Evolutionary conservation across 176 grass and related monocot genomes (phyloP).

Genomic region (Aegilops longissima): DNA sequence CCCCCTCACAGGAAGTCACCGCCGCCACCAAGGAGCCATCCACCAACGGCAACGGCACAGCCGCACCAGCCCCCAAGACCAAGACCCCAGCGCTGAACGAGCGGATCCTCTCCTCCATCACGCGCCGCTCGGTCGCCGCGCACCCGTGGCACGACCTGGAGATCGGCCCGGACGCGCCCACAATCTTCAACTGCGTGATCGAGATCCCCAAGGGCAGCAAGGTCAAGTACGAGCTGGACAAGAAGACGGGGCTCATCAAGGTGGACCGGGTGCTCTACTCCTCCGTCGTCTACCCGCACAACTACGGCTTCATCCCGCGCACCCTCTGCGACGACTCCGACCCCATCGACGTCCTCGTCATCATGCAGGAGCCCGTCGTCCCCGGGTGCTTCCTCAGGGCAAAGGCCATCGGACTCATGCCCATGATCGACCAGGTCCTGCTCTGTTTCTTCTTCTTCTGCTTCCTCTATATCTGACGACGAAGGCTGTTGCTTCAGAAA

Average conservation of each 20-base stretch:
- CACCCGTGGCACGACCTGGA: conserved; percentile 98
- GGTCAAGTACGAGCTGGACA: conserved; percentile 97
- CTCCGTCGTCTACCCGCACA: conserved; percentile 93
- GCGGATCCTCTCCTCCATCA: conserved; percentile 77
- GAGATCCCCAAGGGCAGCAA: conserved; percentile 93
- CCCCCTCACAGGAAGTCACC: too few species aligned
- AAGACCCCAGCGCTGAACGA: conserved; percentile 62
- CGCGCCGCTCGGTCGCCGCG: conserved; percentile 68
- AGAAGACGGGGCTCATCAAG: conserved; percentile 95
- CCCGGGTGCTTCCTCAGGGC: conserved; percentile 70
- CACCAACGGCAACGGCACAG: too few species aligned
- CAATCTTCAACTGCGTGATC: conserved; percentile 87
- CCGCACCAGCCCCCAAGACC: background rate
- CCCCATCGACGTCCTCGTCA: conserved; percentile 86
- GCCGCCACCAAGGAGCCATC: too few species aligned
- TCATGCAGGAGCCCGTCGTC: conserved; percentile 94
- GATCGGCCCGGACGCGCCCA: conserved; percentile 78
- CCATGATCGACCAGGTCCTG: conserved; percentile 45
- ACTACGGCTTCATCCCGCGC: conserved; percentile 94
- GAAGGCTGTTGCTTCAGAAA: background rate
- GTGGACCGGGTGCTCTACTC: conserved; percentile 98
- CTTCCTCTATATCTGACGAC: too few species aligned
- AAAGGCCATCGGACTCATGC: conserved; percentile 69
- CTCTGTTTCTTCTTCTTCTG: background rate
- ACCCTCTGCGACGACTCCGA: conserved; percentile 91